Conservation (phyloP, 73 alveolate species). For the Effrenium voratum region DNA sequence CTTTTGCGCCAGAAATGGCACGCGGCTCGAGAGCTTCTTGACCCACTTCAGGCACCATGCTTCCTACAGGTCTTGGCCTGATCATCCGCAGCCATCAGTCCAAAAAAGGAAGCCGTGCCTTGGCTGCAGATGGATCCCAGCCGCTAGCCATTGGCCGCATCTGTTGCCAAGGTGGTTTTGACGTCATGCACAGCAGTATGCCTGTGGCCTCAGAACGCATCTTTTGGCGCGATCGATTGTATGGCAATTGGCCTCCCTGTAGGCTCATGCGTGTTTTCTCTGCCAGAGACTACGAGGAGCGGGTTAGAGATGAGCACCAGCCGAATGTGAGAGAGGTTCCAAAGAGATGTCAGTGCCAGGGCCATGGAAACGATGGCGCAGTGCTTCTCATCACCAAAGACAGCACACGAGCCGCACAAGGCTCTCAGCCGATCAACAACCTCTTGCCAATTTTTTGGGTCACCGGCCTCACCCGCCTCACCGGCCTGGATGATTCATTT, state of each 20-base stretch:
- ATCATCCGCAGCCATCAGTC: constrained; percentile 85
- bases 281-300: constrained; percentile 64
- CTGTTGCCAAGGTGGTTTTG: constrained; percentile 49
- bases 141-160: too few species aligned
- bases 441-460: background rate
- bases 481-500: background rate
- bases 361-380: constrained; percentile 83
- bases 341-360: background rate
- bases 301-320: background rate
- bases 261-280: constrained; percentile 81
- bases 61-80: constrained; percentile 65
- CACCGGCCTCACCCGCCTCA: background rate
- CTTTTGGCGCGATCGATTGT: background rate
- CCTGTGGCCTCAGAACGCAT: background rate
- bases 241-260: background rate
- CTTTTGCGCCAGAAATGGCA: constrained; percentile 79
- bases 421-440: background rate
- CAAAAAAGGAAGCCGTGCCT: constrained; percentile 62
- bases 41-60: background rate
- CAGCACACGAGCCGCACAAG: background rate
- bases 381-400: constrained; percentile 71
- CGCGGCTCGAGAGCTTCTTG: background rate
- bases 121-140: too few species aligned
- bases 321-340: background rate
- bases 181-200: constrained; percentile 90